Conservation (phyloP, 2,329 filamentous ascomycete genomes). For the Pyricularia grisea region DNA sequence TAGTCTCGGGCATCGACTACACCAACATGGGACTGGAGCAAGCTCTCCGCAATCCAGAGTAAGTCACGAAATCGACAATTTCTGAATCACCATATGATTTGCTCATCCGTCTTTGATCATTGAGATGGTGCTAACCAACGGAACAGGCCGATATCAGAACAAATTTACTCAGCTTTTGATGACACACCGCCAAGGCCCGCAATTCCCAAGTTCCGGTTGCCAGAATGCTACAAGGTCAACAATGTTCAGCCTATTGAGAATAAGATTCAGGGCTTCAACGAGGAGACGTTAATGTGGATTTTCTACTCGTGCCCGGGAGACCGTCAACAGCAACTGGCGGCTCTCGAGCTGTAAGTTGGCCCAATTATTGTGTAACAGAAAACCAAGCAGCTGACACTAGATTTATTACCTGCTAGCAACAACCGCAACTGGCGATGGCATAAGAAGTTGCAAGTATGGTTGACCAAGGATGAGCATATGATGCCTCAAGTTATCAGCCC, state of each 20-base stretch:
- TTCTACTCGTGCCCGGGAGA: slow-evolving; percentile 59
- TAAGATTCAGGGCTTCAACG: slow-evolving; percentile 58
- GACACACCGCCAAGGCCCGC: slow-evolving; percentile 48
- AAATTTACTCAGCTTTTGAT: slow-evolving; percentile 53
- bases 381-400: not conserved
- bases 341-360: slow-evolving; percentile 47
- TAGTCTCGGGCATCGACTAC: slow-evolving; percentile 52
- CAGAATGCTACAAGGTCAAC: slow-evolving; percentile 58
- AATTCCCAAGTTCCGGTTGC: slow-evolving; percentile 47
- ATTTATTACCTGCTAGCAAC: slow-evolving; percentile 30
- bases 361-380: not conserved
- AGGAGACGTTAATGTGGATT: slow-evolving; percentile 61
- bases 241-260: slow-evolving; percentile 57
- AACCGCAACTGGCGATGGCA: slow-evolving; percentile 61
- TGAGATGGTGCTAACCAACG: not conserved
- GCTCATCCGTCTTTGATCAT: slow-evolving; percentile 28
- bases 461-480: slow-evolving; percentile 60
- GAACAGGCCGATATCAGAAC: slow-evolving; percentile 44
- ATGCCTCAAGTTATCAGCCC: slow-evolving; percentile 49
- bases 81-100: not conserved
- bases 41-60: slow-evolving; percentile 39
- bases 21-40: slow-evolving; percentile 48
- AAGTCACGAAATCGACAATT: slow-evolving; percentile 18
- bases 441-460: slow-evolving; percentile 56
- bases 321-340: slow-evolving; percentile 53